Evolutionary conservation across 345 rosid genomes (phyloP).

Genomic region (Eucalyptus polybractea): DNA sequence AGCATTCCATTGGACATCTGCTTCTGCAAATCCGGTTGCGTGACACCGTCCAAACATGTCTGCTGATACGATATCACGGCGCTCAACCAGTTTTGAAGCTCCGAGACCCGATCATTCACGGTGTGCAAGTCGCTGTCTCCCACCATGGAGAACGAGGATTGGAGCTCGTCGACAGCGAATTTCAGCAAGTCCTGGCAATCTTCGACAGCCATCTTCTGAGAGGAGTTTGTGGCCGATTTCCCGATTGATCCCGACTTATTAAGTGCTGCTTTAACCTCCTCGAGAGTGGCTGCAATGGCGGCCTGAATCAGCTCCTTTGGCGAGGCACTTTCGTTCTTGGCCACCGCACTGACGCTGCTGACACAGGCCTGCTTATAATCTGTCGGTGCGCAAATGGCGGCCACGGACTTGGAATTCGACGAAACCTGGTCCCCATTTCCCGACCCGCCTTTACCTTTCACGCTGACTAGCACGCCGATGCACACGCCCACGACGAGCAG

Average conservation of each 20-base stretch:
- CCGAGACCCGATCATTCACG: conserved; percentile 2
- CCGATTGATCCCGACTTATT: not conserved
- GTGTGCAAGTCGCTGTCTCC: conserved; percentile 10
- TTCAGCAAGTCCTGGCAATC: conserved; percentile 33
- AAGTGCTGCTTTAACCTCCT: conserved; percentile 3
- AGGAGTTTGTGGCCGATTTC: not conserved
- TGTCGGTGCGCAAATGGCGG: conserved; percentile 11
- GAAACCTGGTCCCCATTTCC: not conserved
- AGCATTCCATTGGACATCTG: conserved; percentile 1
- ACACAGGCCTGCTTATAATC: conserved; percentile 23
- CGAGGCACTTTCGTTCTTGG: not conserved
- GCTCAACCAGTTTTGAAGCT: conserved; percentile 30
- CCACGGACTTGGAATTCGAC: conserved; percentile 9
- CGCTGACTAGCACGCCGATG: conserved; percentile 1
- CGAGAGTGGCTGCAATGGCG: conserved; percentile 9
- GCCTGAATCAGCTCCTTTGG: conserved; percentile 25
- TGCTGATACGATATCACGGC: conserved; percentile 30
- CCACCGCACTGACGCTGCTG: not conserved
- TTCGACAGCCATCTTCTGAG: conserved; percentile 22
- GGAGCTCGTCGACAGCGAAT: conserved; percentile 26
- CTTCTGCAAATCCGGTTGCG: conserved; percentile 1
- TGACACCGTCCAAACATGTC: conserved; percentile 21
- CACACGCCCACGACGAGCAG: conserved; percentile 16
- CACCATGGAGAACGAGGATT: conserved; percentile 19
- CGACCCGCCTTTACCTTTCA: not conserved